These are phyloP conservation scores for Sarocladium brachiariae DNA, from an alignment of 2,329 filamentous ascomycete genomes.

Conservation along the genomic window DNA sequence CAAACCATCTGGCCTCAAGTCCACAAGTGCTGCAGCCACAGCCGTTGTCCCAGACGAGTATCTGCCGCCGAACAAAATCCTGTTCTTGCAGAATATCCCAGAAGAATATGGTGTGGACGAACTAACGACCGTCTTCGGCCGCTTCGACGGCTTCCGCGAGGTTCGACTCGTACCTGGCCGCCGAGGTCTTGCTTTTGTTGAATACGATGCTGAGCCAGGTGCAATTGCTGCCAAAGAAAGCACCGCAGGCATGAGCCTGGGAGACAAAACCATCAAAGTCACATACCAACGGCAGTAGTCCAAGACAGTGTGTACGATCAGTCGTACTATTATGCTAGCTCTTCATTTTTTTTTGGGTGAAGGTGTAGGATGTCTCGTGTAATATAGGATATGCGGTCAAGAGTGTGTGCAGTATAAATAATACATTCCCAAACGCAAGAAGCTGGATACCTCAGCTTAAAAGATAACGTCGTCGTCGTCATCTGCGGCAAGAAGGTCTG, in stretches of 20 bases:
- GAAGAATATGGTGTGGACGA: conserved; percentile 78
- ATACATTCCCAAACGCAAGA: conserved; percentile 6
- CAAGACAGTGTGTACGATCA: not conserved
- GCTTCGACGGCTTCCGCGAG: conserved; percentile 92
- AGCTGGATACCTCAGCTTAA: conserved; percentile 30
- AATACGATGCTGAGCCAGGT: conserved; percentile 85
- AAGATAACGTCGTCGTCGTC: conserved; percentile 87
- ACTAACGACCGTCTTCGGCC: conserved; percentile 73
- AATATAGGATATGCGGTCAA: conserved; percentile 1
- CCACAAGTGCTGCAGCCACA: conserved; percentile 58
- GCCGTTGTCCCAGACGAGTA: conserved; percentile 94
- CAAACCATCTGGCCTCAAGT: conserved; percentile 60
- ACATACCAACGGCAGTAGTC: conserved; percentile 85
- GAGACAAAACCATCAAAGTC: conserved; percentile 77
- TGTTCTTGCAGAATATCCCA: conserved; percentile 89
- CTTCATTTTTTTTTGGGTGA: not conserved
- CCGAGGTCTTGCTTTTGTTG: conserved; percentile 87
- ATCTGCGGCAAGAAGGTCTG: conserved; percentile 65
- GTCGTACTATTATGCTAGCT: not conserved
- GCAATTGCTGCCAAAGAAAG: conserved; percentile 93
- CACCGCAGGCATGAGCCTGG: conserved; percentile 75
- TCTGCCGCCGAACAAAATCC: conserved; percentile 91
- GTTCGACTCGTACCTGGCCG: conserved; percentile 82
- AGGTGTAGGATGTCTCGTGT: not conserved
- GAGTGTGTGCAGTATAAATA: not conserved